Conservation (phyloP, 768 basidiomycete species). For the Auricularia auricula-judae region DNA sequence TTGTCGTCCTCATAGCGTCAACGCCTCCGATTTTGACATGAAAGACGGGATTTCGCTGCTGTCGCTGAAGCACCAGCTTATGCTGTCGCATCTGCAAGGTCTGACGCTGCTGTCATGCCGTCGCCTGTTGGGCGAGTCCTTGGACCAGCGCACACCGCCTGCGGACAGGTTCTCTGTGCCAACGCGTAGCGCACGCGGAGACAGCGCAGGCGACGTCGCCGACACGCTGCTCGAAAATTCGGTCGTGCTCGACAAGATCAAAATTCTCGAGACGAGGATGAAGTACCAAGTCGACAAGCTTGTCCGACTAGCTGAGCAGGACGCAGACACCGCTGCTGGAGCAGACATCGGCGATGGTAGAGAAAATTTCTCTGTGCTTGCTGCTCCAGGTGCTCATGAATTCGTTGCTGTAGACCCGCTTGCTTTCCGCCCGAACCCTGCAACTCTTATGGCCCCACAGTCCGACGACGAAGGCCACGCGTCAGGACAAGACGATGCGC, state of each 20-base stretch:
- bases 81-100: slow-evolving; percentile 80
- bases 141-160: slow-evolving; percentile 34
- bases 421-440: slow-evolving; percentile 84
- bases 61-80: slow-evolving; percentile 73
- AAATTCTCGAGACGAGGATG: slow-evolving; percentile 75
- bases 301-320: slow-evolving; percentile 61
- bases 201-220: slow-evolving; percentile 60
- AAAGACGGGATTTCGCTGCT: slow-evolving; percentile 84
- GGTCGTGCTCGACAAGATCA: slow-evolving; percentile 80
- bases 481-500: slow-evolving; percentile 9
- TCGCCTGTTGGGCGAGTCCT: slow-evolving; percentile 55
- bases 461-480: slow-evolving; percentile 24
- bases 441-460: slow-evolving; percentile 43
- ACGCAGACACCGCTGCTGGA: slow-evolving; percentile 25
- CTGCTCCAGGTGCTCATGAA: no score
- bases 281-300: slow-evolving; percentile 96
- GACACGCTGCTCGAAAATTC: slow-evolving; percentile 71
- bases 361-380: slow-evolving; percentile 7
- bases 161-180: slow-evolving; percentile 38
- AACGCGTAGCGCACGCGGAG: slow-evolving; percentile 45
- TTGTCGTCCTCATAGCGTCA: slow-evolving; percentile 14
- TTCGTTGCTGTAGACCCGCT: slow-evolving; percentile 56
- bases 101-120: slow-evolving; percentile 64
- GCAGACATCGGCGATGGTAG: slow-evolving; percentile 47
- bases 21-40: slow-evolving; percentile 33